Evolutionary conservation across 345 rosid species (phyloP), one percentile per base, ranked within the genome.

Genomic region (Microthlaspi erraticum): DNA sequence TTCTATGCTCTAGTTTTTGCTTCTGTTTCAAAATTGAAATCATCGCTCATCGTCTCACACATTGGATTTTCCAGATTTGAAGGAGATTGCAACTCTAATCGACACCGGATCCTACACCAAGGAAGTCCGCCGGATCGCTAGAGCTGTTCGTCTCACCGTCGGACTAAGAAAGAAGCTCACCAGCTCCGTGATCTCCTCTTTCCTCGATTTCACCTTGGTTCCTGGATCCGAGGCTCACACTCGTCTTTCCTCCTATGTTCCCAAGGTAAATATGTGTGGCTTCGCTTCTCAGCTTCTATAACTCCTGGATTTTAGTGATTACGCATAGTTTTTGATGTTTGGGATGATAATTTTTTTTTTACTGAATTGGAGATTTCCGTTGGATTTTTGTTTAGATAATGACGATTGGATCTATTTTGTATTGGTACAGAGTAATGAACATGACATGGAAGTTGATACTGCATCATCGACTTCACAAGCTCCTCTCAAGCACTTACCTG

Each of bases 401-500:
- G 20, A 60, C 4, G 8, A 13, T 51, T 54, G 13, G 20, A 12
- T 38, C 1, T 38, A 7, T 14, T 12, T 9, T 17, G 23, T 67
- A 8, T 26, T 69, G 41, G 37, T 60, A 64, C 56, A 88, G 96
- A 84, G 81, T 48, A 85, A 86, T 80, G 96, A 82, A 53, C 93
- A 82, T 64, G 96, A 88, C 46, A 88, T 90, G 98, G 96, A 90
- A 86, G 96, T 90, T 66, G 98, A 90, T 74, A 83, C 87, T 2
- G 93, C 90, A 0, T 80, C 89, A 18, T 83, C 90, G 0, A 80
- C 60, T 68, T 55, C 75, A 3, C 86, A 82, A 77, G 78, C 84
- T 78, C 71, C 85, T 48, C 70, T 23, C 8, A 90, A 90, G 59
- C 88, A 87, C 57, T 44, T 82, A 39, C 72, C 87, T 53, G 95